Base-by-base conservation (phyloP, 148 eudicot species). In the Chenopodium album region DNA sequence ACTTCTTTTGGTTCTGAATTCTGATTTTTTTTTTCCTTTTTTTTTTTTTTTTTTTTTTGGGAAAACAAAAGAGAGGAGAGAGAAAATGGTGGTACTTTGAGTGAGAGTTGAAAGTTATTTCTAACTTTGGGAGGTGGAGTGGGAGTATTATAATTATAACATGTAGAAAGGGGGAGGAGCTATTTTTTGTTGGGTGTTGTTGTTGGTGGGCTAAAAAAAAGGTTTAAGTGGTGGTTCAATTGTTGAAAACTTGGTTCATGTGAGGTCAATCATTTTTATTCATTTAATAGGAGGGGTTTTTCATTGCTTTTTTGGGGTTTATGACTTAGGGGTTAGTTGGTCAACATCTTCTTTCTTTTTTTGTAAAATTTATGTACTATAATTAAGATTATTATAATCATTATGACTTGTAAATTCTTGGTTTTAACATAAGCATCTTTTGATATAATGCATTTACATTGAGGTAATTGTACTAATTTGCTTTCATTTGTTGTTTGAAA, bases 221-320 rank as follows among this genome's bases (percentile, higher is more conserved):
- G 1, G 44, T 76, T 82, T 59, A 82, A 76, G 80, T 32, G 37
- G 84, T 77, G 80, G 81, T 78, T 82, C 73, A 9, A 34, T 77
- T 82, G 80, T 76, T 76, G 77, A 82, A 82, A 79, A 76, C 80
- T 90, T 80, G 85, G 82, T 85, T 84, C 88, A 87, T 88, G 91
- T 91, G 90, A 88, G 84, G 81, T 80, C 85, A 87, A 87, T 87
- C 88, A 91, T 89, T 80, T 87, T 86, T 34, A 50, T 37, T 66
- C 16, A 52, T 19, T 74, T 73, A 22, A 66, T 34, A 34, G 4
- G 59, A 65, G 78, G 54, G 52, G 26, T 82, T 73, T 73, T 54
- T 16, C 66, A 62, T 56, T n/a, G 31, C 50, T 78, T 78, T 78
- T 31, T 34, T 19, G 85, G 74, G 76, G 79, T 79, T 79, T 79